Evolutionary conservation across 345 rosid species (phyloP), one percentile per base, ranked within the genome.

Genomic region (Populus deltoides): DNA sequence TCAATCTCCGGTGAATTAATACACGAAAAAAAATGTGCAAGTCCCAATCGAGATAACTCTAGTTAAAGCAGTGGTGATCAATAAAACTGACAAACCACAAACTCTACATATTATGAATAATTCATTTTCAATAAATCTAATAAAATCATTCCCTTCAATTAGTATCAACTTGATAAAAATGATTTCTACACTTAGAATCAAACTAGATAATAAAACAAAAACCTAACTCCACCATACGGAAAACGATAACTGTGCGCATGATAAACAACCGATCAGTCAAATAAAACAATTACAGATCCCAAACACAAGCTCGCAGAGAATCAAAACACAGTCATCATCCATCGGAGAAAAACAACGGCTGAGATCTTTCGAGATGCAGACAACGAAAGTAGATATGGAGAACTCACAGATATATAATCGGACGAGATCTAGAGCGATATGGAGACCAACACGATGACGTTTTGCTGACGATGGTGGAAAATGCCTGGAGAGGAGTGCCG

Each of bases 371-470:
- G 15, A 12, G 15, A 12, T n/a, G 53, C 1, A 70, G 1, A 61
- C 12, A 72, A 55, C 24, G 16, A 73, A 31, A 38, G 59, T 45
- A 4, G 3, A 16, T 2, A 17, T 1, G 18, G 31, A 70, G 47
- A 47, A 75, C 82, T 77, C 39, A 72, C 85, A 71, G 63, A 59
- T 43, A 12, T 55, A 51, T 45, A 63, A 80, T 20, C 39, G 74
- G 77, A 45, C 75, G 79, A 77, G 82, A 88, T 88, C 89, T 57
- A 68, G 33, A 68, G 74, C 31, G 33, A 33, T 1, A 47, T 68
- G 68, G 77, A 47, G 77, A 67, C 3, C 43, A 51, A 31, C 33
- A 81, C 74, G 77, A 29, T 70, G 79, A 62, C 57, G 75, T 69
- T 33, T n/a, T 41, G 47, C 31, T 3, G 72, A 78, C 71, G 76